A percentile compares a stretch with the other conserved stretches of the same genome.
Conservation (phyloP, 1,284 basidiomycete species). For the Ganoderma resinaceum region DNA sequence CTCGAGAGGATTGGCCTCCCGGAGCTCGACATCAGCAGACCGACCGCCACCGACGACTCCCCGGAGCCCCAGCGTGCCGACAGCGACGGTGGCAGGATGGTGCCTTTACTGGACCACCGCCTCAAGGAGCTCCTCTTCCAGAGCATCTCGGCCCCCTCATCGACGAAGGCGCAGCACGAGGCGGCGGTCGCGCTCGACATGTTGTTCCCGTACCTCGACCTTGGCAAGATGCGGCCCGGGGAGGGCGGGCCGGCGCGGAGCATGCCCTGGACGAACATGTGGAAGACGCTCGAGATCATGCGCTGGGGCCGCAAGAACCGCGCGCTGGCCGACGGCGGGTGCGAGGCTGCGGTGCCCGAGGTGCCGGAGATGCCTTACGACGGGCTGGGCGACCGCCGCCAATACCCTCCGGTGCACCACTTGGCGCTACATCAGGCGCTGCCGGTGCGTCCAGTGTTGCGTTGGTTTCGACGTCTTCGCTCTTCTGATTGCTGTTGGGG, state of each 20-base stretch:
- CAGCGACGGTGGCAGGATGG: neutral
- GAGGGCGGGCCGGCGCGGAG: neutral
- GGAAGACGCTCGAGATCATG: conserved; percentile 2
- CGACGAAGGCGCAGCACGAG: neutral
- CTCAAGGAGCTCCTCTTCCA: neutral
- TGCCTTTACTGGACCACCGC: neutral
- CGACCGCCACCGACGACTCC: neutral
- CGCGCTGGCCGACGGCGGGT: neutral
- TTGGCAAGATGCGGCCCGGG: neutral
- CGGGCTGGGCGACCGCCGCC: neutral
- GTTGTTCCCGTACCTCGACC: neutral
- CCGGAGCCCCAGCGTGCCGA: neutral
- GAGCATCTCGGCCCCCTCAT: neutral
- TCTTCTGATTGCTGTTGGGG: too few relatives aligned
- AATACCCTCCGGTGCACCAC: too few relatives aligned
- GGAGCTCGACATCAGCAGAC: neutral
- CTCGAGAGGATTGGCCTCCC: neutral
- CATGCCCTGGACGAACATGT: neutral
- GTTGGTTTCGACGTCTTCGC: too few relatives aligned
- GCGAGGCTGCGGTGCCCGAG: neutral
- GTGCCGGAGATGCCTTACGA: neutral
- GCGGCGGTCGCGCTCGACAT: neutral
- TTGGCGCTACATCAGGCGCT: too few relatives aligned
- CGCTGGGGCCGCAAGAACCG: neutral
- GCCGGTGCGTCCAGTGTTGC: neutral